Evolutionary conservation across 2,329 filamentous ascomycete species (phyloP), one percentile per base, ranked within the genome.

Genomic region (Keithomyces neogunnii): DNA sequence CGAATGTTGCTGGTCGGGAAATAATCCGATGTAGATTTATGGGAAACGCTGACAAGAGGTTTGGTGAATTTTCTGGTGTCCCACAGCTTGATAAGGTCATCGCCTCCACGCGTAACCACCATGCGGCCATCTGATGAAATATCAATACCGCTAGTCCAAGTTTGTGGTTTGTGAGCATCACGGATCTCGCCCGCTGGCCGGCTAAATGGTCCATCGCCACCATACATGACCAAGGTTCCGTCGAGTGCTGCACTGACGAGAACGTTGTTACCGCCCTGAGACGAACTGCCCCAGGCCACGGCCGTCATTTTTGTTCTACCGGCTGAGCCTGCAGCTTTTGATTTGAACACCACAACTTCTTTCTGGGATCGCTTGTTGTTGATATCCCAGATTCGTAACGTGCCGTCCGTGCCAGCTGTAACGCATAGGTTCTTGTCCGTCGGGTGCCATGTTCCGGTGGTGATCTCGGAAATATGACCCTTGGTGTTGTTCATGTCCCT

Each of bases 401-500:
- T 99, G 65, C 92, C 96, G 66, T 99, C 93, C 7, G 91, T 95
- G 6, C 91, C 91, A 39, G 90, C 91, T 2, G 93, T 99, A 30
- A 92, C 85, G 64, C 89, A 95, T 0, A 91, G 61, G 58, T 96
- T 90, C 62, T 79, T 84, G 65, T 96, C 85, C 2, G 84, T 84
- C 0, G 93, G 93, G 68, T 92, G 89, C 93, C 93, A 99, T 39
- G 86, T 86, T 28, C 89, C 92, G 28, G 85, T 87, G 3, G 89
- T 90, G 40, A 96, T 81, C 68, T 96, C 93, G 3, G 91, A 91
- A 49, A 96, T 84, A 69, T 99, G 93, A 1, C 93, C 93, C 66
- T 96, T 97, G 4, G 93, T 99, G 66, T 97, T 91, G 69, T 96
- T 82, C 86, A 97, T 95, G 66, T 99, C 93, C 50, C 92, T 81